These are phyloP conservation scores for Thermothielavioides terrestris DNA, from an alignment of 495 filamentous ascomycete species.

Conservation along the genomic window DNA sequence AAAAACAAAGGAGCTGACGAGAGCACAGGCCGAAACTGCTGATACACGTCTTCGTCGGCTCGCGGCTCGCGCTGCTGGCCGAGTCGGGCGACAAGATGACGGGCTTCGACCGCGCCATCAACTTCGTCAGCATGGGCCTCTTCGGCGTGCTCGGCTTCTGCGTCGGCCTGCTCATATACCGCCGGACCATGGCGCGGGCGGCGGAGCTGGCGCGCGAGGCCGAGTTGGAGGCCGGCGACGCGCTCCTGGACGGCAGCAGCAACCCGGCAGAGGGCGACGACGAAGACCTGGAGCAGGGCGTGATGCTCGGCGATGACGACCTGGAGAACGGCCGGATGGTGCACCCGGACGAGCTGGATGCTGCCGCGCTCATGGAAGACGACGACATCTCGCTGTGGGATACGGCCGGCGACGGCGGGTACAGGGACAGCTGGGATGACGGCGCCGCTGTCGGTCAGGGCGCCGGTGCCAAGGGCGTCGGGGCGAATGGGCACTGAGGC, in stretches of 20 bases:
- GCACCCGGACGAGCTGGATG: constrained; percentile 32
- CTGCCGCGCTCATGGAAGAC: constrained; percentile 41
- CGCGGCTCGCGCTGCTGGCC: constrained; percentile 62
- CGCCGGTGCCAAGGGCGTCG: neutral
- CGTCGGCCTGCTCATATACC: constrained; percentile 82
- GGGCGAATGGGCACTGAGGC: neutral
- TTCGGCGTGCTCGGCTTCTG: constrained; percentile 61
- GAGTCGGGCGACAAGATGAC: constrained; percentile 54
- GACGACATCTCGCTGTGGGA: constrained; percentile 56
- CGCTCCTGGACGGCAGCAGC: constrained; percentile 12
- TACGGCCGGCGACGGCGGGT: constrained; percentile 32
- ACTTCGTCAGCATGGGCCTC: constrained; percentile 67
- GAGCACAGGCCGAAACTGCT: constrained; percentile 62
- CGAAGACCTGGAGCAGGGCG: constrained; percentile 7
- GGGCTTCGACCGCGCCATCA: constrained; percentile 58
- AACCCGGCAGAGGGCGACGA: no score
- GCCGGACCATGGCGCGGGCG: constrained; percentile 72
- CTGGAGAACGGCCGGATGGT: constrained; percentile 20
- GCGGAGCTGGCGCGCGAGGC: constrained; percentile 79
- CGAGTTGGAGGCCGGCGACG: constrained; percentile 31
- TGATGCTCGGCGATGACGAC: constrained; percentile 19
- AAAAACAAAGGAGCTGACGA: neutral
- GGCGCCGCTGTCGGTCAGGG: neutral
- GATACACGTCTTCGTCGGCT: constrained; percentile 89
- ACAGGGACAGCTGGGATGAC: constrained; percentile 29